Percentiles rank a stretch among this genome's conserved stretches.
phyloP scores from a whole-genome alignment of 495 filamentous ascomycete species.

The Pseudotulostoma volvatum region DNA sequence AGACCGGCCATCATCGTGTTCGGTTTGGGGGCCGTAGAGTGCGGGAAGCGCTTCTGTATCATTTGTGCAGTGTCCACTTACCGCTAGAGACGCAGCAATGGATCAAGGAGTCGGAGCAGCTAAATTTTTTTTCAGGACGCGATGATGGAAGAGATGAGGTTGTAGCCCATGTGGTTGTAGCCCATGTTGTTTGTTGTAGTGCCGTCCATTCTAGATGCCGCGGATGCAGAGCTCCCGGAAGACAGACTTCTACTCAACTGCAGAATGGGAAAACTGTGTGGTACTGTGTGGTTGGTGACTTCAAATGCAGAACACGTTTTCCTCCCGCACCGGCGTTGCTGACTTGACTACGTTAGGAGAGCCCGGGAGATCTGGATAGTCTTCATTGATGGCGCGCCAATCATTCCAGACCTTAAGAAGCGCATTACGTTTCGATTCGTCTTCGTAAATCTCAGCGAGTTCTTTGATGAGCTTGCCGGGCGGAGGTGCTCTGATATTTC shows the following conservation, averaged over 20 bases:
- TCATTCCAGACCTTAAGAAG: slow-evolving; percentile 79
- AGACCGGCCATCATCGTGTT: slow-evolving; percentile 68
- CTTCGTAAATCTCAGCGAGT: slow-evolving; percentile 84
- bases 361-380: slow-evolving; percentile 81
- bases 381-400: slow-evolving; percentile 89
- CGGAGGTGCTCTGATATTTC: no score
- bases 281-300: slow-evolving; percentile 63
- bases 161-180: slow-evolving; percentile 17
- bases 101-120: slow-evolving; percentile 10
- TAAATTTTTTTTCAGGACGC: slow-evolving; percentile 11
- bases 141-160: slow-evolving; percentile 16
- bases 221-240: slow-evolving; percentile 22
- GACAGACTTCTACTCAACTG: slow-evolving; percentile 28
- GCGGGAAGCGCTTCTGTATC: slow-evolving; percentile 58
- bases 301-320: slow-evolving; percentile 51
- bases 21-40: slow-evolving; percentile 61
- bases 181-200: slow-evolving; percentile 11
- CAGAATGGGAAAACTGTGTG: slow-evolving; percentile 50
- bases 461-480: slow-evolving; percentile 84
- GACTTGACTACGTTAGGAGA: slow-evolving; percentile 33
- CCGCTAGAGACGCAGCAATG: slow-evolving; percentile 11
- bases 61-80: slow-evolving; percentile 13
- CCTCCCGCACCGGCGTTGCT: slow-evolving; percentile 26
- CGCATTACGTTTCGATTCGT: slow-evolving; percentile 48
- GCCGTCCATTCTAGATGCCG: slow-evolving; percentile 20